Evolutionary conservation across 805 yeast genomes (phyloP).

Genomic region (Phaffomyces opuntiae): DNA sequence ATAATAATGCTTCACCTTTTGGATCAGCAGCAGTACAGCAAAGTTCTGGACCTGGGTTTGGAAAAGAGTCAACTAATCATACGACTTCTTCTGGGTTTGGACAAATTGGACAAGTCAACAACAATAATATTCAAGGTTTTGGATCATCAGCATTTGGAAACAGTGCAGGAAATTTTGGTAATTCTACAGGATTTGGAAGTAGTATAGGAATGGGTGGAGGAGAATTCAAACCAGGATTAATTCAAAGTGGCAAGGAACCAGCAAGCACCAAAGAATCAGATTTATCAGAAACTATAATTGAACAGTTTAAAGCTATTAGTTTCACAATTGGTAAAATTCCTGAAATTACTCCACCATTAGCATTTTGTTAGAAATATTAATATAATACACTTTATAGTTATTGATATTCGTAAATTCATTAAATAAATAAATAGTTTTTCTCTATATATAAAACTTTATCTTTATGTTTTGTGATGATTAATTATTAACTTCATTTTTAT

Average conservation of each 20-base stretch:
- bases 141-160: constrained; percentile 8
- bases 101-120: too few relatives aligned
- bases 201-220: constrained; percentile 1
- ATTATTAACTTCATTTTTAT: constrained; percentile 7
- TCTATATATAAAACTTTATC: neutral
- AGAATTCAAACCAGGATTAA: constrained; percentile 17
- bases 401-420: neutral
- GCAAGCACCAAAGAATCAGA: constrained; percentile 28
- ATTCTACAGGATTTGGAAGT: constrained; percentile 1
- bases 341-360: constrained; percentile 63
- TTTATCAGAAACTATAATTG: constrained; percentile 35
- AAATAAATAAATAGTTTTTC: neutral
- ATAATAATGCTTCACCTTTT: neutral
- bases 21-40: neutral
- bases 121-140: constrained; percentile 1
- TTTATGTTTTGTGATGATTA: neutral
- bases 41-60: too few relatives aligned
- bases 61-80: too few relatives aligned
- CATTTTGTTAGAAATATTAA: constrained; percentile 25
- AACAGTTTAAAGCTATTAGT: constrained; percentile 38
- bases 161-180: constrained; percentile 10
- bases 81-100: too few relatives aligned
- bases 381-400: neutral
- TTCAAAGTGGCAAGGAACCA: constrained; percentile 29
- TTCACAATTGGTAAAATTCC: constrained; percentile 65